Base-by-base conservation (phyloP, 2,329 filamentous ascomycete species). In the Diplodia mutila region DNA sequence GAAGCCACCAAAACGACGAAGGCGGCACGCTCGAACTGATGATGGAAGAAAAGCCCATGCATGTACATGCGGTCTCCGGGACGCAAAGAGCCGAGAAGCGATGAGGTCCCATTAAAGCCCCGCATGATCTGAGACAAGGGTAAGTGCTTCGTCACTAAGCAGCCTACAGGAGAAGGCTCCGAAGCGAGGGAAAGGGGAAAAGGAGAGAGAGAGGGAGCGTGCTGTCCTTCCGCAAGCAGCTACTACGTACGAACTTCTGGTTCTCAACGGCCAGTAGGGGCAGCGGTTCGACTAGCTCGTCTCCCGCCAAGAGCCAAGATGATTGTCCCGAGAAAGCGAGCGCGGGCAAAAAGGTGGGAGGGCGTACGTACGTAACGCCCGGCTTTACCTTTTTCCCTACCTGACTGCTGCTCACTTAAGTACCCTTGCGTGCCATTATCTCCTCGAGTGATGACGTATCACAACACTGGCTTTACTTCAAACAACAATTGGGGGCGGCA, bases 71-170 rank as follows among this genome's bases (percentile, higher is more conserved):
- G n/a, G 18, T 7, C 18, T 9, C 1, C 42, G 51, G 51, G 34
- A 21, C 32, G 53, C 23, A 39, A 32, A 37, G 16, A 39, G 11
- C 32, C 32, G 34, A 2, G 39, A 61, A 27, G 57, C 25, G 37
- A 49, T 49, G 57, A 61, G 34, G 57, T 61, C 39, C 46, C 57
- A 46, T 61, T 61, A 61, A 42, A 34, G 39, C 32, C 46, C 39
- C n/a, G 57, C 42, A 23, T 61, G 57, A 61, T 61, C 57, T 42
- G 57, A 61, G 57, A 27, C 57, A 61, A 61, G 57, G 57, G 57
- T 61, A 27, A 61, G 42, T 16, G 7, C 7, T 29, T 34, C 37
- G 5, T 42, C n/a, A 46, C 42, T 46, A 46, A 46, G 42, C 42
- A 9, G 42, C 21, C 7, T 21, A 11, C n/a, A 46, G 42, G n/a